Evolutionary conservation across 768 basidiomycete genomes (phyloP), one percentile per base, ranked within the genome.

Genomic region (Boletus tomentosulus): DNA sequence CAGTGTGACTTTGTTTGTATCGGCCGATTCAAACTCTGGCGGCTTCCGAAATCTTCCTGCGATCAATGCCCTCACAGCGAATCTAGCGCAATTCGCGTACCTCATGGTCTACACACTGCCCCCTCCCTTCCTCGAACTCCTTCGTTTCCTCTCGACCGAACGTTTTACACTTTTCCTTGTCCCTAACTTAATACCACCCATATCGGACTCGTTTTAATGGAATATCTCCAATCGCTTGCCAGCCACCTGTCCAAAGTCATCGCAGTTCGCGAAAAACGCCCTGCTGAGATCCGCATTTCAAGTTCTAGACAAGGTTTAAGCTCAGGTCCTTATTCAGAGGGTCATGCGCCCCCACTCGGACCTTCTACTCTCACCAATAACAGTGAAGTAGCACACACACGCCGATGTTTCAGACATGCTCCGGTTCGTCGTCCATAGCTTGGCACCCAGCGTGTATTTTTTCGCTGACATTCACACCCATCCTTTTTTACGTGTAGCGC

Each of bases 61-160:
- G 34, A 27, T 55, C 63, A 62, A 65, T 64, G 61, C 24, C 35
- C 53, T 53, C 54, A 46, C 63, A 12, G 64, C 63, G 28, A 65
- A 65, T 49, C 48, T 66, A 33, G 44, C 64, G 58, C 63, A 41
- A 34, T 34, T 34, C 38, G 54, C 48, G 35, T 47, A 45, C 54
- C 57, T 55, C 63, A 62, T 63, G 60, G 50, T 52, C 44, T 37
- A 30, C 47, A n/a, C 58, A n/a, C n/a, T n/a, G n/a, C n/a, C n/a
- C n/a, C n/a, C n/a, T n/a, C n/a, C n/a, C n/a, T n/a, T n/a, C n/a
- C n/a, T n/a, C n/a, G n/a, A n/a, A n/a, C n/a, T n/a, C 30, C 22
- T 51, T 39, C 47, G 4, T 37, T 38, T 48, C 35, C 39, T 33
- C 27, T n/a, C 25, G 51, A n/a, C 39, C 27, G 7, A 38, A 30